These are phyloP conservation scores for Otatea glauca DNA, from an alignment of 176 grass and related monocot genomes.

Conservation along the genomic window DNA sequence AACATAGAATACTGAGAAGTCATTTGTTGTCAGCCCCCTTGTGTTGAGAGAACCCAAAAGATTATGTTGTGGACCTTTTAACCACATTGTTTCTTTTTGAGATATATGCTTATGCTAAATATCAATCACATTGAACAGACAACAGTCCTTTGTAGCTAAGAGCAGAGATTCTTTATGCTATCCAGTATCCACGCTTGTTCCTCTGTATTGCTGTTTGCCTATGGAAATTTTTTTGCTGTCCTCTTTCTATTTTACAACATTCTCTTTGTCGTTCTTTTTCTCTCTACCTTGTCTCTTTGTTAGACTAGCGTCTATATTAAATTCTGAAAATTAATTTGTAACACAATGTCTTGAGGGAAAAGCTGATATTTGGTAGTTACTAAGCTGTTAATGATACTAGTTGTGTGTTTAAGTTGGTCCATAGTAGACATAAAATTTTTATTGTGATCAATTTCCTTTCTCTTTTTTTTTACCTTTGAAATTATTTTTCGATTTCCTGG, in stretches of 20 bases:
- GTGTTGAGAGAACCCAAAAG: neutral
- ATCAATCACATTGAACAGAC: neutral
- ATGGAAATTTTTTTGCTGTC: neutral
- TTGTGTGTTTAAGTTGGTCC: neutral
- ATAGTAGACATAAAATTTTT: no score
- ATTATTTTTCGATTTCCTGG: no score
- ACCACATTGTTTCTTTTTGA: neutral
- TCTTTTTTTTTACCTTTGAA: no score
- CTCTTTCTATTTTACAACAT: neutral
- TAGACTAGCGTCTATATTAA: neutral
- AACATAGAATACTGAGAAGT: neutral
- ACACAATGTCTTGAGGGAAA: neutral
- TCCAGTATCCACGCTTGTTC: neutral
- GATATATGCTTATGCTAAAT: neutral
- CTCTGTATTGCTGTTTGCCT: neutral
- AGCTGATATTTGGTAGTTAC: neutral
- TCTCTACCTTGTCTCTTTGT: neutral
- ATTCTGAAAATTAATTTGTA: neutral
- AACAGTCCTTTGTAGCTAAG: neutral
- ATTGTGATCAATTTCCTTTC: no score
- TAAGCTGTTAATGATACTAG: neutral
- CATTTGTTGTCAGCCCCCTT: neutral
- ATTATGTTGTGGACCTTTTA: neutral
- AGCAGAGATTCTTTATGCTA: neutral
- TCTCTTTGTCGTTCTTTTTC: neutral